Percentiles rank a stretch among this genome's conserved stretches.
Conservation (phyloP, 805 yeast genomes). For the Candida saitoana region DNA sequence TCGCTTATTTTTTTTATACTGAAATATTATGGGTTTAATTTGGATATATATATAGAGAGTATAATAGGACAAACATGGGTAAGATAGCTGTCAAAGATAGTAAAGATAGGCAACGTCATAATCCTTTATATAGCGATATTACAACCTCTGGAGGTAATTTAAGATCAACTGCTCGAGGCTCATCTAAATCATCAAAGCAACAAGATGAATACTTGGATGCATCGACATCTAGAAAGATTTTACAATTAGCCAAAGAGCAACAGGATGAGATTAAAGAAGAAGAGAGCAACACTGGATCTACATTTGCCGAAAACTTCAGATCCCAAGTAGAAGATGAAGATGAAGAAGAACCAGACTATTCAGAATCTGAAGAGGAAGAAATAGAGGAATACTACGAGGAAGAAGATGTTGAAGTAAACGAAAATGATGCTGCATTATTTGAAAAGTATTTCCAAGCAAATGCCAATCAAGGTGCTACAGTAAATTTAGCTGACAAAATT, state of each 20-base stretch:
- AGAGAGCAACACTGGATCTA: slow-evolving; percentile 31
- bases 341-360: slow-evolving; percentile 42
- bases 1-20: slow-evolving; percentile 4
- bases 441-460: slow-evolving; percentile 60
- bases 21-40: background rate
- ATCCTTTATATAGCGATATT: slow-evolving; percentile 75
- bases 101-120: slow-evolving; percentile 65
- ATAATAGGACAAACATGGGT: slow-evolving; percentile 48
- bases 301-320: slow-evolving; percentile 21
- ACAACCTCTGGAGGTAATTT: slow-evolving; percentile 71
- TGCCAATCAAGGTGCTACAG: slow-evolving; percentile 34
- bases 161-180: slow-evolving; percentile 38
- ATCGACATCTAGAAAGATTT: slow-evolving; percentile 73
- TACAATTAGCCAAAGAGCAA: slow-evolving; percentile 87
- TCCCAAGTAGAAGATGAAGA: slow-evolving; percentile 23
- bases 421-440: slow-evolving; percentile 79
- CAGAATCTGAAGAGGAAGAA: slow-evolving; percentile 55
- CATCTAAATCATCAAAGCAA: slow-evolving; percentile 28
- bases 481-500: slow-evolving; percentile 86
- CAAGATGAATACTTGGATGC: slow-evolving; percentile 74
- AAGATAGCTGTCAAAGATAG: slow-evolving; percentile 51
- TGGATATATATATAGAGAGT: background rate
- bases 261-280: slow-evolving; percentile 76
- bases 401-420: slow-evolving; percentile 67
- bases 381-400: slow-evolving; percentile 46